Evolutionary conservation across 805 yeast genomes (phyloP).

Genomic region (Saturnispora saitoi): DNA sequence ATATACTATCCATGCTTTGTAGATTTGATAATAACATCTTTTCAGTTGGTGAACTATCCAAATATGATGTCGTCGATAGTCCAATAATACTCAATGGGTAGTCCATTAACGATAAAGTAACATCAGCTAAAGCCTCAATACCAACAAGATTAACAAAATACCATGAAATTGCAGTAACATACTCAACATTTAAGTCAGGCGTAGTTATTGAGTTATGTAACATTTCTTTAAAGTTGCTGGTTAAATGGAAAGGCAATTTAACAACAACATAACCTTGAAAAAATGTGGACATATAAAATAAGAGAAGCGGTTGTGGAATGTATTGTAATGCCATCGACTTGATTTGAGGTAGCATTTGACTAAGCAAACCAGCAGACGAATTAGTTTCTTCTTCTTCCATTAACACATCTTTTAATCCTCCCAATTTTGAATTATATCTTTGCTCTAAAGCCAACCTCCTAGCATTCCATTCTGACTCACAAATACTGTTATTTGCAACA

Average conservation of each 20-base stretch:
- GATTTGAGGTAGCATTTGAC: constrained; percentile 65
- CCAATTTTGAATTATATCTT: constrained; percentile 2
- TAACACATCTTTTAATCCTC: constrained; percentile 4
- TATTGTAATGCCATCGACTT: constrained; percentile 76
- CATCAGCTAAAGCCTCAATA: constrained; percentile 53
- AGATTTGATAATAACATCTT: neutral
- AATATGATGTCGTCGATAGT: neutral
- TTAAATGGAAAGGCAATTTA: constrained; percentile 87
- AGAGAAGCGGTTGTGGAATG: constrained; percentile 85
- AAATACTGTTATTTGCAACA: constrained; percentile 1
- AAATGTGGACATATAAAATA: constrained; percentile 94
- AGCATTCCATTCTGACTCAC: constrained; percentile 12
- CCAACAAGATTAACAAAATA: constrained; percentile 85
- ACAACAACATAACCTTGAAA: constrained; percentile 85
- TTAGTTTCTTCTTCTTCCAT: constrained; percentile 34
- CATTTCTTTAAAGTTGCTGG: constrained; percentile 85
- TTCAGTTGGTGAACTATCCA: constrained; percentile 1
- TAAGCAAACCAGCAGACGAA: constrained; percentile 47
- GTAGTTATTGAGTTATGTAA: constrained; percentile 82
- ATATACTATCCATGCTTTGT: constrained; percentile 3
- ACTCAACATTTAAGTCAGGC: constrained; percentile 76
- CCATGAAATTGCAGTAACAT: constrained; percentile 95
- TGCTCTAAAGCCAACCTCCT: constrained; percentile 2
- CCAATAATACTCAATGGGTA: neutral
- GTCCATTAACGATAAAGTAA: constrained; percentile 52